Evolutionary conservation across 129 eudicot genomes (phyloP).

Genomic region (Solidago caesia): DNA sequence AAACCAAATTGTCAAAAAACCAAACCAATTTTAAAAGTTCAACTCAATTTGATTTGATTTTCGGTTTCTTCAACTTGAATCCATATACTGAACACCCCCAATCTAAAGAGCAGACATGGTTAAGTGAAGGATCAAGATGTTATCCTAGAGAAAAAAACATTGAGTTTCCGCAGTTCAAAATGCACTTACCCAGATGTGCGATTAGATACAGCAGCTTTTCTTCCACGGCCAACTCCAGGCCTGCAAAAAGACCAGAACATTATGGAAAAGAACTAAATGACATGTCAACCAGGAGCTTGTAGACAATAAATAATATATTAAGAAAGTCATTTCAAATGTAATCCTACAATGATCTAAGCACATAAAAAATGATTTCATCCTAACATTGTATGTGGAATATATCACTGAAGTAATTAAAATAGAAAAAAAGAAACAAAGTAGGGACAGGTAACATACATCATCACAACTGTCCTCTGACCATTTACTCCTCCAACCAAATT

Average conservation of each 20-base stretch:
- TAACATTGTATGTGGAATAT: not conserved
- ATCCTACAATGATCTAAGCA: not conserved
- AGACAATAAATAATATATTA: not conserved
- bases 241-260: constrained; percentile 36
- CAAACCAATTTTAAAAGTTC: too few relatives aligned
- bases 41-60: too few relatives aligned
- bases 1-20: too few relatives aligned
- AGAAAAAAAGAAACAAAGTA: not conserved
- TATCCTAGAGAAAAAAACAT: not conserved
- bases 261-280: not conserved
- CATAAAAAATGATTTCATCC: not conserved
- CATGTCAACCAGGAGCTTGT: not conserved
- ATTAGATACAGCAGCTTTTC: constrained; percentile 44
- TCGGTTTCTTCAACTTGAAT: too few relatives aligned
- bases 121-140: not conserved
- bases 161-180: not conserved
- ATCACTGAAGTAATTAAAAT: not conserved
- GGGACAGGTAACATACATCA: constrained; percentile 50
- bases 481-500: constrained; percentile 71
- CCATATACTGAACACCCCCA: too few relatives aligned
- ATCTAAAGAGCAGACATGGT: too few relatives aligned
- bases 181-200: constrained; percentile 51
- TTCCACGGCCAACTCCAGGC: constrained; percentile 54
- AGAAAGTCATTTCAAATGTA: not conserved
- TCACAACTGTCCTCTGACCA: constrained; percentile 77